Evolutionary conservation across 495 filamentous ascomycete genomes (phyloP).

Genomic region (Talaromyces adpressus): DNA sequence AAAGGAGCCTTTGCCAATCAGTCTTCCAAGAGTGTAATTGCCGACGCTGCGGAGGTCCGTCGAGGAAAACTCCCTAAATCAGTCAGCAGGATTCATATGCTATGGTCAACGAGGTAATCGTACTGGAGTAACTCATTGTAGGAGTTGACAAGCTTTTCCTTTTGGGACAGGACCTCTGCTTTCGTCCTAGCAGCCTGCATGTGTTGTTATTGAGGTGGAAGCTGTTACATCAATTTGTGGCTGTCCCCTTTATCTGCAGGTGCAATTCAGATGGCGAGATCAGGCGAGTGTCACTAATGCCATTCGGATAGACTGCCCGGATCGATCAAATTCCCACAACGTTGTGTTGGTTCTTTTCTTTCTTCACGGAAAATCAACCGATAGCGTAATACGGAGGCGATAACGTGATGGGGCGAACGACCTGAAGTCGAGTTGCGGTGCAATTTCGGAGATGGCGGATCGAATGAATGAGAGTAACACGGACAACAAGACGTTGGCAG

Average conservation of each 20-base stretch:
- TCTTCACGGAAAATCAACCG: background rate
- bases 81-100: background rate
- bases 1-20: constrained; percentile 97
- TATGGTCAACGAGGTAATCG: constrained; percentile 20
- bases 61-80: constrained; percentile 80
- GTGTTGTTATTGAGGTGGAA: constrained; percentile 27
- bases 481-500: background rate
- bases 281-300: background rate
- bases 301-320: background rate
- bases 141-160: constrained; percentile 94
- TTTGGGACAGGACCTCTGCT: constrained; percentile 85
- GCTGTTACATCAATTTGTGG: background rate
- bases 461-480: background rate
- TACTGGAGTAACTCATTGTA: constrained; percentile 96
- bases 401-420: background rate
- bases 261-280: background rate
- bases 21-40: constrained; percentile 83
- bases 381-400: background rate
- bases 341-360: background rate
- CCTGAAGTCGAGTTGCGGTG: background rate
- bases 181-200: constrained; percentile 62
- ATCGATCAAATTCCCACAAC: background rate
- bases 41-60: constrained; percentile 86
- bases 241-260: background rate
- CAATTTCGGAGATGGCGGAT: background rate